Conservation (phyloP, 768 basidiomycete species). For the Strobilomyces echinocephalus region DNA sequence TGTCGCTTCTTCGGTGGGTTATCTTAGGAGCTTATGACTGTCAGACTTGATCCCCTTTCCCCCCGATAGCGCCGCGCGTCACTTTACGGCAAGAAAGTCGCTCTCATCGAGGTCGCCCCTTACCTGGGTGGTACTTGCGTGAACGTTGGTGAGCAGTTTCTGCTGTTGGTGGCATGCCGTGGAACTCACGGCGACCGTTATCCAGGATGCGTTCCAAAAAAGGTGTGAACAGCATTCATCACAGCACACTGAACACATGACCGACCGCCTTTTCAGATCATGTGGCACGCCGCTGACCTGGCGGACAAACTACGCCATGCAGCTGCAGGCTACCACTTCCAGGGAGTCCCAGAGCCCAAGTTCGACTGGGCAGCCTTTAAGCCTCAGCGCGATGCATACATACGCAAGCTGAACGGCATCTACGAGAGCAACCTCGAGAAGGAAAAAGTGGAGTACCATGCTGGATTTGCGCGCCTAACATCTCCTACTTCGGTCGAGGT, state of each 20-base stretch:
- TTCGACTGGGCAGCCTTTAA: constrained; percentile 94
- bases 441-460: constrained; percentile 84
- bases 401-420: constrained; percentile 81
- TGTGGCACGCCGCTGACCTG: constrained; percentile 96
- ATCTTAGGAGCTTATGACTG: not conserved
- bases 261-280: constrained; percentile 52
- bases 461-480: constrained; percentile 69
- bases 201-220: constrained; percentile 94
- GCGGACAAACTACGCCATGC: constrained; percentile 81
- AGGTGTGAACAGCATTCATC: constrained; percentile 40
- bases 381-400: constrained; percentile 92
- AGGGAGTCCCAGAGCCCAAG: constrained; percentile 50
- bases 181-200: constrained; percentile 6
- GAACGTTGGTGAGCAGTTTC: constrained; percentile 74
- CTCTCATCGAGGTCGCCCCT: constrained; percentile 73
- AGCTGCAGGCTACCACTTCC: constrained; percentile 65
- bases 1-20: constrained; percentile 74
- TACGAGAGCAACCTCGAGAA: constrained; percentile 86
- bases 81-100: constrained; percentile 88
- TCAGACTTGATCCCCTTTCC: not conserved
- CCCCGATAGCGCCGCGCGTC: constrained; percentile 78
- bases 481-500: constrained; percentile 72
- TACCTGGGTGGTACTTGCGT: constrained; percentile 93
- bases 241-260: not conserved
- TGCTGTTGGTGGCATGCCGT: not conserved